Conservation (phyloP, 2,329 filamentous ascomycete genomes). For the Pseudopyrenochaeta lycopersici region DNA sequence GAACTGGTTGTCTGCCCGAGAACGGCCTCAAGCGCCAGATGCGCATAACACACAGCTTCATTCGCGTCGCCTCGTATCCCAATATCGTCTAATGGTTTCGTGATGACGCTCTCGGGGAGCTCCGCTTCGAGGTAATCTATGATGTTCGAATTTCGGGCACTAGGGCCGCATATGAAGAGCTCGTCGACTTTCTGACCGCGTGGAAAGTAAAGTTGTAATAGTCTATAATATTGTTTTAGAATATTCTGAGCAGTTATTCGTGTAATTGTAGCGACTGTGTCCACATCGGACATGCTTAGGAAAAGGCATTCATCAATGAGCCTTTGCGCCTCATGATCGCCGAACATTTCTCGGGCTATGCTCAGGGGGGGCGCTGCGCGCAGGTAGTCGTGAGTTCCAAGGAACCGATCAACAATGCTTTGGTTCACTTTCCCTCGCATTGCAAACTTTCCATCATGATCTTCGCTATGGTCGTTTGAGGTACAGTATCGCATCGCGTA, state of each 20-base stretch:
- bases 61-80: slow-evolving; percentile 67
- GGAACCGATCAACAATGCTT: slow-evolving; percentile 62
- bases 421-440: slow-evolving; percentile 60
- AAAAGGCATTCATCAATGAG: slow-evolving; percentile 59
- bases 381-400: slow-evolving; percentile 60
- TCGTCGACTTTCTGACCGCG: slow-evolving; percentile 58
- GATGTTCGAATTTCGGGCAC: slow-evolving; percentile 68
- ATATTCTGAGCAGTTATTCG: slow-evolving; percentile 68
- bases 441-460: slow-evolving; percentile 62
- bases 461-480: slow-evolving; percentile 59
- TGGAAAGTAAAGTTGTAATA: slow-evolving; percentile 50
- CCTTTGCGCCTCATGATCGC: slow-evolving; percentile 63
- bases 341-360: slow-evolving; percentile 68
- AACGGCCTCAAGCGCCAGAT: slow-evolving; percentile 67
- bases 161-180: slow-evolving; percentile 69
- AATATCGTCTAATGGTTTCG: slow-evolving; percentile 64
- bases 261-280: slow-evolving; percentile 67
- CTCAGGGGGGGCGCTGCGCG: slow-evolving; percentile 62
- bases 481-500: slow-evolving; percentile 65
- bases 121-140: slow-evolving; percentile 59
- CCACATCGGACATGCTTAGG: slow-evolving; percentile 58
- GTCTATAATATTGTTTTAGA: slow-evolving; percentile 60
- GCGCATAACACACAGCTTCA: slow-evolving; percentile 68
- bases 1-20: slow-evolving; percentile 12
- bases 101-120: slow-evolving; percentile 61